Base-by-base conservation (phyloP, 768 basidiomycete species). In the Pleurotus salmoneostramineus region DNA sequence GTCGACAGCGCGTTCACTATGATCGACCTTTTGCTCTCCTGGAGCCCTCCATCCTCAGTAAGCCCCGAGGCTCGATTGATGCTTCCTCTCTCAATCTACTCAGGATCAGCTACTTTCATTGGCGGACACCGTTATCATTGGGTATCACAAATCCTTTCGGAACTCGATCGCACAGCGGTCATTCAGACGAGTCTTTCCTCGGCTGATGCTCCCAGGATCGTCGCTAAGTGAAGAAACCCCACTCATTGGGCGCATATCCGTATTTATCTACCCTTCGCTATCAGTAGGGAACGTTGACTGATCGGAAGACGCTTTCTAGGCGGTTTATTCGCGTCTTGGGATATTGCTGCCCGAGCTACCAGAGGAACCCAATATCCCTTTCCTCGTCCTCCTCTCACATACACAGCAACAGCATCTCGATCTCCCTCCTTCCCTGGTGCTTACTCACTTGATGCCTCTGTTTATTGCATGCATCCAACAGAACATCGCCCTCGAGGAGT, bases 401-500 rank as follows among this genome's bases (percentile, higher is more conserved):
- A 27, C 3, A 27, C 21, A 27, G 3, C 52, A 55, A 43, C 37
- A 42, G 8, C 52, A 36, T n/a, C 65, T 64, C 10, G 56, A 65
- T 2, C 50, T 58, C 4, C 27, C 56, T 2, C 47, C 66, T 15
- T 35, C 51, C 11, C 58, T 59, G 40, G 33, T 72, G 1, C 62
- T 80, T 2, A 52, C 66, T 0, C 67, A 71, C 32, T 56, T 83
- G 32, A 64, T 76, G n/a, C 77, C 75, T 0, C 60, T 77, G 3
- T 60, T 87, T 14, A 59, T 85, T 27, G 65, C 74, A 11, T 81
- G 80, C 2, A 66, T 91, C 17, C 82, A 85, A 63, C 68, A 77
- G 5, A 84, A 83, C 61, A 62, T 71, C 32, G 73, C 78, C 3
- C 66, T 89, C 15, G 87, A 88, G 61, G 85, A 87, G 63, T 71